Evolutionary conservation across 192 early-diverging fungal genomes (phyloP).

Genomic region (Gamsiella multidivaricata): DNA sequence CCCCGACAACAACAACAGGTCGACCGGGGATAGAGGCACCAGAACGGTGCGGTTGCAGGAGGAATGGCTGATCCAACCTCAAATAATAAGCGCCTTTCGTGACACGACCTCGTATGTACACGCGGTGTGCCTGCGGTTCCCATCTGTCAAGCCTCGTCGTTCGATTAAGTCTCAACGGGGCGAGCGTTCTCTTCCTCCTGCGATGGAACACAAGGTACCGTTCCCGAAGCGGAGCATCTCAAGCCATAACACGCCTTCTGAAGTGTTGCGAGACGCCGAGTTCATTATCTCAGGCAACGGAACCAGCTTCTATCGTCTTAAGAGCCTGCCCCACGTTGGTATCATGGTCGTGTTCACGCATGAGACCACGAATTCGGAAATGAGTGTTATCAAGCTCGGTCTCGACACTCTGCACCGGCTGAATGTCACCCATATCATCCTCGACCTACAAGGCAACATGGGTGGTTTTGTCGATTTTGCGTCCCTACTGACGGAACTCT

Average conservation of each 20-base stretch:
- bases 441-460: constrained; percentile 8
- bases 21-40: no score
- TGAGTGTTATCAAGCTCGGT: background rate
- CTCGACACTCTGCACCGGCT: background rate
- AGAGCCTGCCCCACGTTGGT: background rate
- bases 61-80: background rate
- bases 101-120: no score
- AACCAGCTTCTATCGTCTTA: constrained; percentile 8
- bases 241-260: background rate
- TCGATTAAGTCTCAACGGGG: no score
- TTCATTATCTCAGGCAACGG: background rate
- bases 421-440: constrained; percentile 13
- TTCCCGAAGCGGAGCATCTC: background rate
- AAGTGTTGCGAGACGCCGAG: no score
- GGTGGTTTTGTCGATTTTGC: constrained; percentile 11
- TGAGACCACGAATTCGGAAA: background rate
- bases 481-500: background rate
- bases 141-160: no score
- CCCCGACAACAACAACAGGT: background rate
- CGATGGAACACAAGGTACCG: background rate
- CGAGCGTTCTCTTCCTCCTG: background rate
- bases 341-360: constrained; percentile 6
- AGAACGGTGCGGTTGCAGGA: background rate
- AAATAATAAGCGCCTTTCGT: background rate
- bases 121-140: no score